Evolutionary conservation across 2,329 filamentous ascomycete species (phyloP), one percentile per base, ranked within the genome.

Genomic region (Aspergillus awamori): DNA sequence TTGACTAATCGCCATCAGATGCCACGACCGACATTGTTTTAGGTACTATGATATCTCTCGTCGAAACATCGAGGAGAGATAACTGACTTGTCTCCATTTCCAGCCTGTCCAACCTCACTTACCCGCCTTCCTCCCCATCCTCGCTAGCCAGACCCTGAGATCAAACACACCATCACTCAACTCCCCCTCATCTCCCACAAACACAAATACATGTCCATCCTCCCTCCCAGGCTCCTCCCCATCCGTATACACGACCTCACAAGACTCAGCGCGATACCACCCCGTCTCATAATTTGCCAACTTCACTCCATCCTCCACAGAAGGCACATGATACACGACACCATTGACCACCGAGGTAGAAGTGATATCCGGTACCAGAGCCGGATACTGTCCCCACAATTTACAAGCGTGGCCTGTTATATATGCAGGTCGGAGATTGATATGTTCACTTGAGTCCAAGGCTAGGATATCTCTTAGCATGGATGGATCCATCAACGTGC

Each of bases 311-410:
- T 71, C 49, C 41, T 66, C 57, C 47, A 48, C 59, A 11, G 62
- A 68, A 33, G 57, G 24, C 24, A 73, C 67, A 62, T 66, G 52
- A 59, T 68, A 74, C 10, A 65, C 68, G 28, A 61, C 59, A 3
- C 70, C 71, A 22, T 68, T 38, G 43, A 73, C 66, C 11, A 61
- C 48, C 17, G 55, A 57, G 5, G 54, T 60, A 20, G 64, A 61
- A 5, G 57, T 59, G 61, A 68, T 65, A 2, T 70, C 17, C 0
- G 73, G 59, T 13, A 53, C 6, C 7, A 53, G 1, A 39, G 70
- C 70, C 8, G 70, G 69, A 58, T 73, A 74, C 48, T 70, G 68
- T 1, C 72, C 72, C 69, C 72, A 72, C 26, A 73, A 43, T 59
- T 70, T 72, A 62, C 65, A 68, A 57, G 65, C 39, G 48, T 70